These are phyloP conservation scores for Aspergillus texensis DNA, from an alignment of 2,329 filamentous ascomycete genomes.

Conservation along the genomic window DNA sequence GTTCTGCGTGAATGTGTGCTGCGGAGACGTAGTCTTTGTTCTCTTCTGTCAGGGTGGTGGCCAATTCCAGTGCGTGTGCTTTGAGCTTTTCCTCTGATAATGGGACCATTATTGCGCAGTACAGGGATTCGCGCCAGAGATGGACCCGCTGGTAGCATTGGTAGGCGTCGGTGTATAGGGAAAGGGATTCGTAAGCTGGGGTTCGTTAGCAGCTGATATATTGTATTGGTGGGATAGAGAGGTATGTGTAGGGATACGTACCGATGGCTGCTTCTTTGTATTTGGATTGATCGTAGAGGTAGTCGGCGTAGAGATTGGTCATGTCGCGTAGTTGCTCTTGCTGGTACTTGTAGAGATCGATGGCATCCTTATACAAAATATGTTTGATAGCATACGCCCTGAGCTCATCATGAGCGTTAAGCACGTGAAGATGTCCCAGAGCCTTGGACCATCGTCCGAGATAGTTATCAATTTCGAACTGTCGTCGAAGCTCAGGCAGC, in stretches of 20 bases:
- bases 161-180: slow-evolving; percentile 72
- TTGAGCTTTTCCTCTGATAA: slow-evolving; percentile 62
- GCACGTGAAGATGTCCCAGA: slow-evolving; percentile 70
- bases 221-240: not conserved
- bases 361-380: slow-evolving; percentile 73
- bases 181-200: slow-evolving; percentile 79
- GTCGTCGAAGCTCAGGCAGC: slow-evolving; percentile 68
- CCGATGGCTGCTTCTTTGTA: slow-evolving; percentile 82
- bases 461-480: slow-evolving; percentile 87
- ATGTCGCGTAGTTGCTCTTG: slow-evolving; percentile 65
- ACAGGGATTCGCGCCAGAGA: slow-evolving; percentile 89
- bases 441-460: slow-evolving; percentile 77
- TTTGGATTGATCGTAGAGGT: slow-evolving; percentile 73
- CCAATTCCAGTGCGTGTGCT: slow-evolving; percentile 72
- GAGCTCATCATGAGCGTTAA: slow-evolving; percentile 76
- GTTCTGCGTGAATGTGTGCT: slow-evolving; percentile 77
- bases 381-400: slow-evolving; percentile 78
- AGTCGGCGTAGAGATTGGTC: slow-evolving; percentile 75
- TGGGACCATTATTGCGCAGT: slow-evolving; percentile 71
- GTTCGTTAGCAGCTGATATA: slow-evolving; percentile 11
- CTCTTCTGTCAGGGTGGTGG: slow-evolving; percentile 74
- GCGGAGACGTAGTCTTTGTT: slow-evolving; percentile 81
- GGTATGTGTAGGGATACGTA: slow-evolving; percentile 24
- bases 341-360: slow-evolving; percentile 84
- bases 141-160: slow-evolving; percentile 82